Evolutionary conservation across 2,329 filamentous ascomycete genomes (phyloP).

Genomic region (Fusarium pininemorale): DNA sequence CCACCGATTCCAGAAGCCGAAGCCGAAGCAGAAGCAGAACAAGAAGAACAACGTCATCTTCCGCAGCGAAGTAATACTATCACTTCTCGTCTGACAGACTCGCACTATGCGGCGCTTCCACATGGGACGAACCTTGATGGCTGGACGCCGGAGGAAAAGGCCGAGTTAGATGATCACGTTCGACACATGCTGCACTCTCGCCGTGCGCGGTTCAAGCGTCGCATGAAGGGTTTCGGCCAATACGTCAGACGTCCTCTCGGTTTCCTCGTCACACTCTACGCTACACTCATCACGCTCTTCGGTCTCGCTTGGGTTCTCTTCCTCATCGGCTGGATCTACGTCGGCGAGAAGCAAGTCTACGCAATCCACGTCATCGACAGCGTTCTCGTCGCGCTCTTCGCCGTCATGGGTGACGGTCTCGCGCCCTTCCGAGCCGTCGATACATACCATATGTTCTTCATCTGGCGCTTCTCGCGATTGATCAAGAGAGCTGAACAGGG

Average conservation of each 20-base stretch:
- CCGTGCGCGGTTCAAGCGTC: constrained; percentile 80
- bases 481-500: constrained; percentile 59
- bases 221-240: constrained; percentile 81
- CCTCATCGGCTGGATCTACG: constrained; percentile 88
- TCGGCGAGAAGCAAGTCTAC: constrained; percentile 76
- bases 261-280: constrained; percentile 85
- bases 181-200: constrained; percentile 87
- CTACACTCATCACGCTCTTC: constrained; percentile 82
- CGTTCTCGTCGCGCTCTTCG: constrained; percentile 75
- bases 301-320: constrained; percentile 92
- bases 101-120: constrained; percentile 81
- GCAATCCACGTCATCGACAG: constrained; percentile 76
- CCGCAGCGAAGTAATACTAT: constrained; percentile 65
- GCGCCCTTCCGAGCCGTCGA: constrained; percentile 81
- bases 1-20: constrained; percentile 9
- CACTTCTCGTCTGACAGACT: constrained; percentile 72
- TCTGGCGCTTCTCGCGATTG: constrained; percentile 69
- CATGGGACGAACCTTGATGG: constrained; percentile 76
- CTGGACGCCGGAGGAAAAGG: constrained; percentile 79
- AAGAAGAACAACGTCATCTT: constrained; percentile 20
- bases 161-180: constrained; percentile 84
- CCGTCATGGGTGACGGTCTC: constrained; percentile 74
- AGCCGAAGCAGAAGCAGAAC: background rate
- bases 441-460: constrained; percentile 88
- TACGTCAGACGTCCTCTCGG: constrained; percentile 81